Conservation (phyloP, 139 green algal genomes). For the Tetraselmis chui region DNA sequence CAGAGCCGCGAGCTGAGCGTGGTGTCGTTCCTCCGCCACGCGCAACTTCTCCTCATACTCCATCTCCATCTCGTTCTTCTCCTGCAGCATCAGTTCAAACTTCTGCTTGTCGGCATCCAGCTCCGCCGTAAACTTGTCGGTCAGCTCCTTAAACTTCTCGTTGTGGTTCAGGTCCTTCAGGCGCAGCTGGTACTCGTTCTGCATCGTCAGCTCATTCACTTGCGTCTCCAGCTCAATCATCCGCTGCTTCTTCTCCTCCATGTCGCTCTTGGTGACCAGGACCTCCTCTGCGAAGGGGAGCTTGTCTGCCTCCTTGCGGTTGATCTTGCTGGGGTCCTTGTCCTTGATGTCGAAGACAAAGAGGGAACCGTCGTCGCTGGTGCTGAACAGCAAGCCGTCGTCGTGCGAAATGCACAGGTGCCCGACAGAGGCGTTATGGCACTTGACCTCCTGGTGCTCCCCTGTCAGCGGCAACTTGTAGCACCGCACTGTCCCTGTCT, state of each 20-base stretch:
- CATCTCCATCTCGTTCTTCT: constrained; percentile 76
- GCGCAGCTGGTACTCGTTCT: constrained; percentile 88
- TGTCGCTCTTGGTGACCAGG: constrained; percentile 72
- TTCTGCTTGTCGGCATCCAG: constrained; percentile 59
- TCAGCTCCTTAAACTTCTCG: constrained; percentile 73
- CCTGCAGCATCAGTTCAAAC: constrained; percentile 66
- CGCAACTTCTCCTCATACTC: constrained; percentile 76
- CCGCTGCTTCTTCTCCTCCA: constrained; percentile 72
- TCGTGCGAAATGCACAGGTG: constrained; percentile 59
- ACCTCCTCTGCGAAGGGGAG: constrained; percentile 77
- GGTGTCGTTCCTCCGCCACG: constrained; percentile 51
- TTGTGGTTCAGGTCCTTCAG: constrained; percentile 74
- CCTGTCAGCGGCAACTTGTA: constrained; percentile 78
- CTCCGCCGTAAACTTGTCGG: constrained; percentile 67
- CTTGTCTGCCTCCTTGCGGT: constrained; percentile 41
- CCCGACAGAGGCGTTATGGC: constrained; percentile 48
- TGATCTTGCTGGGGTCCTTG: constrained; percentile 37
- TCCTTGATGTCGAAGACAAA: constrained; percentile 72
- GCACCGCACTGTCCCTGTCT: constrained; percentile 57
- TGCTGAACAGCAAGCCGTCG: constrained; percentile 61
- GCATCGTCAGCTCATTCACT: constrained; percentile 81
- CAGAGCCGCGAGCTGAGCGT: constrained; percentile 46
- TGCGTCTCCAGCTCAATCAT: constrained; percentile 81
- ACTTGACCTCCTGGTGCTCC: constrained; percentile 48
- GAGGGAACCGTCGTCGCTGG: constrained; percentile 64